Evolutionary conservation across 1,284 basidiomycete genomes (phyloP), one percentile per base, ranked within the genome.

Genomic region (Cryptococcus deneoformans): DNA sequence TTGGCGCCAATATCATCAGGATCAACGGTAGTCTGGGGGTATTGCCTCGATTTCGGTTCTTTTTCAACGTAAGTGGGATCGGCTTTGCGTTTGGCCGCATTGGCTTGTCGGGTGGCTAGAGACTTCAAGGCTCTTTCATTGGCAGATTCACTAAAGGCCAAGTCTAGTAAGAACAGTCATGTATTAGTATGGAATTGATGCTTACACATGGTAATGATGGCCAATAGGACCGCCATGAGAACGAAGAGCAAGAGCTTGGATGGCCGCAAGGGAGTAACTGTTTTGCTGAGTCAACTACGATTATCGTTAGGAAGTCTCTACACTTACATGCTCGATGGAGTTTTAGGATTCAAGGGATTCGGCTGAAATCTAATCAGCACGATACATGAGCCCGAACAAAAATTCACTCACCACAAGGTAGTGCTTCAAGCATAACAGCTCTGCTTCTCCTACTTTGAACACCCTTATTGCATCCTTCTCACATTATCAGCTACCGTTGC

Each of bases 381-480:
- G 7, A 12, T 11, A 43, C 12, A 10, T n/a, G 24, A 2, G 35
- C 34, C 16, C 10, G 42, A 48, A 34, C 10, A 4, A 37, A n/a
- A 45, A 63, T 29, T 29, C 29, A 29, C 67, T 53, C 44, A 69
- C 67, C 20, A 65, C 56, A 3, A 68, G 58, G 5, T 54, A 46
- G 43, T 66, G 63, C 45, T 55, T 62, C 11, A 71, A 55, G n/a
- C 58, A 60, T 35, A 68, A 46, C n/a, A 69, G 29, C 46, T 69
- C 61, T 2, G 62, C 61, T 34, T 66, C 66, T 1, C 59, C 58
- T 24, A 71, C 58, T 43, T 65, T 66, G 57, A 47, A 71, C 5
- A 39, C 20, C 16, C 52, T 50, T 29, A 62, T 60, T 2, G 69
- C 69, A 6, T 60, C 57, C 69, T 71, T 46, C 29, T 2, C 6